These are phyloP conservation scores for Hypholoma fasciculare DNA, from an alignment of 768 basidiomycete species.

Conservation along the genomic window DNA sequence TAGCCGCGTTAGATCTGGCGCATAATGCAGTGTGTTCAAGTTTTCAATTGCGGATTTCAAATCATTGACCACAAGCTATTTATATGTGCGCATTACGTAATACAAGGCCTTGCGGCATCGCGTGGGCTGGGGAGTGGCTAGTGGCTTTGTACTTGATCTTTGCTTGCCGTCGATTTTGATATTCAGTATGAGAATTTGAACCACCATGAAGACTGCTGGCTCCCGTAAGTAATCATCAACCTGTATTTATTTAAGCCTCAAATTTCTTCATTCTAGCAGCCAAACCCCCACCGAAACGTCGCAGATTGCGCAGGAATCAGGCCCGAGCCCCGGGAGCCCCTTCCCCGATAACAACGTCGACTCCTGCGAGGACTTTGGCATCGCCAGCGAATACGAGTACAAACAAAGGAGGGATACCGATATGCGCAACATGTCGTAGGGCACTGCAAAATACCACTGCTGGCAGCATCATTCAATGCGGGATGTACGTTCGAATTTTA, in stretches of 20 bases:
- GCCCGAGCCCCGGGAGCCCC: background rate
- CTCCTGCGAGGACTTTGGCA: background rate
- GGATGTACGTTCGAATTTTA: constrained; percentile 20
- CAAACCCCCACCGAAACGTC: constrained; percentile 28
- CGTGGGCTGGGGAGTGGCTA: background rate
- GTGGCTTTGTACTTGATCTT: background rate
- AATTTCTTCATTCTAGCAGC: background rate
- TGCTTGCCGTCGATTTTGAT: background rate
- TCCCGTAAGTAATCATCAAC: background rate
- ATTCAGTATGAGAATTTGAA: constrained; percentile 2
- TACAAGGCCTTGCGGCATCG: background rate
- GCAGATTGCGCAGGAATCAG: constrained; percentile 18
- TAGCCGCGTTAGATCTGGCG: too few species aligned
- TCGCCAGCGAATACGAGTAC: background rate
- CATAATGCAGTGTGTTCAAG: too few species aligned
- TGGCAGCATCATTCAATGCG: constrained; percentile 23
- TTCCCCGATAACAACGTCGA: background rate
- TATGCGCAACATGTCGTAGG: constrained; percentile 30
- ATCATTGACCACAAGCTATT: background rate
- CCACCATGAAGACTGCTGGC: constrained; percentile 4
- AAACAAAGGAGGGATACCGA: constrained; percentile 2
- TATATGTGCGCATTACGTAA: background rate
- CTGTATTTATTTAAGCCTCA: background rate
- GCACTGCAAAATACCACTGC: constrained; percentile 20
- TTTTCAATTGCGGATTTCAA: background rate